These are phyloP conservation scores for Musa balbisiana DNA, from an alignment of 202 grass and related monocot genomes.

Conservation along the genomic window DNA sequence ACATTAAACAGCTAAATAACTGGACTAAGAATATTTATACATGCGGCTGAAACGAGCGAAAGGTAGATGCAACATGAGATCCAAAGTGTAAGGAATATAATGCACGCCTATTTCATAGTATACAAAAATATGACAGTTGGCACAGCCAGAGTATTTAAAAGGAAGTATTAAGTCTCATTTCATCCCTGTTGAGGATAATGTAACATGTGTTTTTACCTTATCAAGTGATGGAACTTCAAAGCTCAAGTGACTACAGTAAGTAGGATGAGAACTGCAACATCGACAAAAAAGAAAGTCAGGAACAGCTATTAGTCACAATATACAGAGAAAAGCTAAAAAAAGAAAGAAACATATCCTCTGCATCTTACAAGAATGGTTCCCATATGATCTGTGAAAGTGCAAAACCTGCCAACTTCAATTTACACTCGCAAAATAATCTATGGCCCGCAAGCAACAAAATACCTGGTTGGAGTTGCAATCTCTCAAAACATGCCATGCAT, in stretches of 20 bases:
- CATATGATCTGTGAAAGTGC: neutral
- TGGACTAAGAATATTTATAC: too few species aligned
- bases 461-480: neutral
- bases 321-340: neutral
- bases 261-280: constrained; percentile 51
- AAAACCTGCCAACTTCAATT: neutral
- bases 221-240: neutral
- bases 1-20: too few species aligned
- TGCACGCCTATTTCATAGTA: neutral
- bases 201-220: neutral
- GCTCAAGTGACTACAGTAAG: constrained; percentile 29
- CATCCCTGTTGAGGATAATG: neutral
- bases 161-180: neutral
- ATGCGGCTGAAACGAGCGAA: too few species aligned
- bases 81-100: too few species aligned
- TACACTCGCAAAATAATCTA: neutral
- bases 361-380: neutral
- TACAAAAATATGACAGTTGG: neutral
- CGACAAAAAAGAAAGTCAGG: constrained; percentile 7
- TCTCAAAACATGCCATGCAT: neutral
- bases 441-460: too few species aligned
- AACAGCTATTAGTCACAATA: neutral
- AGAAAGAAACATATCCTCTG: neutral
- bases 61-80: too few species aligned
- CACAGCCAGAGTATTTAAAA: neutral